A percentile compares a stretch with the other conserved stretches of the same genome.
Conservation (phyloP, 2,329 filamentous ascomycete genomes). For the Aureobasidium sp. region DNA sequence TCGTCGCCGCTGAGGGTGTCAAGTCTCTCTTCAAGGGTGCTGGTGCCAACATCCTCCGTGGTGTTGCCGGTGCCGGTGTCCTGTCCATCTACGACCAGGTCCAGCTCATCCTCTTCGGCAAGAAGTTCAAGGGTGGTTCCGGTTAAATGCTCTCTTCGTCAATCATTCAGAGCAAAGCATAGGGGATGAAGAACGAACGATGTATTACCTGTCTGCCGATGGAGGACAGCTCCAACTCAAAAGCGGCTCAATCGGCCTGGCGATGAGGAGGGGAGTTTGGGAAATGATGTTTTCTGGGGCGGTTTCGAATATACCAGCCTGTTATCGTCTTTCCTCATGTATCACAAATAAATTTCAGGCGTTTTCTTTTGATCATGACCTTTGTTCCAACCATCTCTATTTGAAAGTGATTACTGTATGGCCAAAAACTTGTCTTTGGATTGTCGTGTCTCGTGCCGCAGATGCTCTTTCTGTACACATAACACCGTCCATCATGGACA, state of each 20-base stretch:
- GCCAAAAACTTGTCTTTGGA: neutral
- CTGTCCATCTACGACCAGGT: constrained; percentile 99
- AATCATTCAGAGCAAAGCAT: constrained; percentile 1
- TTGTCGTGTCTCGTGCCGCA: neutral
- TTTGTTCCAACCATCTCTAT: neutral
- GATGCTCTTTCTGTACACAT: neutral
- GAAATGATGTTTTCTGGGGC: constrained; percentile 22
- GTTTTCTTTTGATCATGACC: constrained; percentile 12
- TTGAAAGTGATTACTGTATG: neutral
- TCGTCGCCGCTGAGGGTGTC: constrained; percentile 94
- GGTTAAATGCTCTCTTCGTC: constrained; percentile 24
- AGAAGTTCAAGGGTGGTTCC: constrained; percentile 77
- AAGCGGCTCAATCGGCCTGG: constrained; percentile 11
- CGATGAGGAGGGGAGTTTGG: constrained; percentile 6
- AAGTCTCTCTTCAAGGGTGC: constrained; percentile 99
- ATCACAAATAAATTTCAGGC: constrained; percentile 14
- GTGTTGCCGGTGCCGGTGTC: constrained; percentile 99
- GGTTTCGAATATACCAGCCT: constrained; percentile 12
- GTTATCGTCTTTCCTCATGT: constrained; percentile 13
- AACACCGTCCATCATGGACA: neutral
- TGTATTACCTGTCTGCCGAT: constrained; percentile 12
- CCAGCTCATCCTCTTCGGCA: constrained; percentile 98
- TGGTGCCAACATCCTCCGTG: constrained; percentile 99
- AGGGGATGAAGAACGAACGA: constrained; percentile 7
- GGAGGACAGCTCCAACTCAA: constrained; percentile 7